These are phyloP conservation scores for Puccinellia tenuiflora DNA, from an alignment of 176 grass and related monocot species.

Conservation along the genomic window DNA sequence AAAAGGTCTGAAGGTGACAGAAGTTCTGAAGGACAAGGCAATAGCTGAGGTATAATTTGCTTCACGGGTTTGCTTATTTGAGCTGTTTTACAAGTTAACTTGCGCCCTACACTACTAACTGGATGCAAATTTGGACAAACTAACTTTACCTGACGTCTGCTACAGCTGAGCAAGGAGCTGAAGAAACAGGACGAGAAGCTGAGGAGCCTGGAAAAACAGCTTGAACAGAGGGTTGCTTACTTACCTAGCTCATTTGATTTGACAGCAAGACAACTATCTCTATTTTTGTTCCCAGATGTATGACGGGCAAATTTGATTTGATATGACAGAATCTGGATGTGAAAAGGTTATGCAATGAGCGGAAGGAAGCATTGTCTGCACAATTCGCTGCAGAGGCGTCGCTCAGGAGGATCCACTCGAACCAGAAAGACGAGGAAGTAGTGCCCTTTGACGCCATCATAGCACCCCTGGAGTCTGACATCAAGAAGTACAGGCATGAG, in stretches of 20 bases:
- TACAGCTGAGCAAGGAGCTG: constrained; percentile 80
- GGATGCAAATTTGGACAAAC: background rate
- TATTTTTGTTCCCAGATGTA: background rate
- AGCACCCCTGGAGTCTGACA: constrained; percentile 80
- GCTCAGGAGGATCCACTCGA: constrained; percentile 64
- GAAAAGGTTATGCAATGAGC: constrained; percentile 61
- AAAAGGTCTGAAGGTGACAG: constrained; percentile 64
- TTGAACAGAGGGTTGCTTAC: constrained; percentile 70
- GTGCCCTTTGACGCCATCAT: constrained; percentile 74
- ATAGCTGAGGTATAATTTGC: constrained; percentile 67
- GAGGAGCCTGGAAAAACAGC: constrained; percentile 54
- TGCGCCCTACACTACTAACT: background rate
- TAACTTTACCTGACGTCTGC: background rate
- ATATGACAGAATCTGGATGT: constrained; percentile 73
- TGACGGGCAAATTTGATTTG: background rate
- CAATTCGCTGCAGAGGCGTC: constrained; percentile 76
- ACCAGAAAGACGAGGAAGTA: constrained; percentile 70
- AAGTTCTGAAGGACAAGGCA: constrained; percentile 81
- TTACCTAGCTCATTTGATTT: background rate
- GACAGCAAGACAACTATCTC: background rate
- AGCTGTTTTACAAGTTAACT: constrained; percentile 24
- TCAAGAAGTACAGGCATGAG: constrained; percentile 69
- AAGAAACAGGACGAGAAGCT: constrained; percentile 78
- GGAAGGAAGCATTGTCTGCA: constrained; percentile 71
- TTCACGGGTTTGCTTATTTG: constrained; percentile 11